Evolutionary conservation across 306 rosid genomes (phyloP).

Genomic region (Lathyrus oleraceus): DNA sequence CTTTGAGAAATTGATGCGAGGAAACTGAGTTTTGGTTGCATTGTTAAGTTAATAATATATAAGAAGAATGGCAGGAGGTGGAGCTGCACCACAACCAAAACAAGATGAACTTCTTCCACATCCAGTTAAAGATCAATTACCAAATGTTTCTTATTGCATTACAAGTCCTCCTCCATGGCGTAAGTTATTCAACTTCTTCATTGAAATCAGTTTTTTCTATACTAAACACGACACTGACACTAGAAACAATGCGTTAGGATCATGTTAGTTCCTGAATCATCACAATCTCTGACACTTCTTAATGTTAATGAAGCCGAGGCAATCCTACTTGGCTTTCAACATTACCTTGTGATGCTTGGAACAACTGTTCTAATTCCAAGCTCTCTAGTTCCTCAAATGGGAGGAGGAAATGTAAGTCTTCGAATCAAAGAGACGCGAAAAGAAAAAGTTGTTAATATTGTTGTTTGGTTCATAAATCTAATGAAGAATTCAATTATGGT

Average conservation of each 20-base stretch:
- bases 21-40: slow-evolving; percentile 28
- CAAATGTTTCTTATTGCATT: slow-evolving; percentile 81
- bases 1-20: slow-evolving; percentile 32
- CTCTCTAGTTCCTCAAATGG: slow-evolving; percentile 93
- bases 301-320: slow-evolving; percentile 76
- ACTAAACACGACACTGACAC: neutral
- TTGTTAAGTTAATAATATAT: neutral
- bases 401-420: slow-evolving; percentile 89
- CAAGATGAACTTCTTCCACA: slow-evolving; percentile 92
- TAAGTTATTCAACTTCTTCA: slow-evolving; percentile 44
- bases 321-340: slow-evolving; percentile 94
- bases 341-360: slow-evolving; percentile 97
- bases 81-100: slow-evolving; percentile 77
- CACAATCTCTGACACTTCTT: neutral
- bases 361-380: slow-evolving; percentile 91
- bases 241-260: too few relatives aligned
- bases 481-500: slow-evolving; percentile 24
- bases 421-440: neutral
- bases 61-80: slow-evolving; percentile 66
- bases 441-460: slow-evolving; percentile 15
- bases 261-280: too few relatives aligned
- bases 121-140: slow-evolving; percentile 85
- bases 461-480: slow-evolving; percentile 30
- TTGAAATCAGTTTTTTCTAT: neutral
- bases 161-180: slow-evolving; percentile 99